Base-by-base conservation (phyloP, 2,329 filamentous ascomycete species). In the Acephala macrosclerotiorum region DNA sequence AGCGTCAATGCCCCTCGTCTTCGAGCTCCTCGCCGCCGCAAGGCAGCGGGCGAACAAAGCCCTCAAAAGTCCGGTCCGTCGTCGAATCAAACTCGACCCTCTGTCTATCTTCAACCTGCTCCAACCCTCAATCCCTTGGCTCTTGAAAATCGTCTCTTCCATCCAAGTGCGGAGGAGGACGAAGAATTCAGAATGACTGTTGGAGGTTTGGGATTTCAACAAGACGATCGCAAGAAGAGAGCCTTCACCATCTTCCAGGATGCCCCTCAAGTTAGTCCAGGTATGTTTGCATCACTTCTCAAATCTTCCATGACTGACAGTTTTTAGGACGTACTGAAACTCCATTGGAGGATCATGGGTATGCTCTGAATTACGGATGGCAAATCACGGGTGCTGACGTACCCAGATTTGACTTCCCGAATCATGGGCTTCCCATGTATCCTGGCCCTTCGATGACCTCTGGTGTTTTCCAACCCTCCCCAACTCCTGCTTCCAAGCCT, bases 171-270 rank as follows among this genome's bases (percentile, higher is more conserved):
- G 14, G 75, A 77, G 8, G 75, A 77, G 58, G 66, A 74, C 20
- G 75, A 76, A 60, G 75, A 77, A 51, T 75, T 76, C 63, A 66
- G 68, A 65, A 53, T 76, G 62, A 75, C 73, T 2, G 36, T 74
- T 35, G 73, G 71, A 20, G 68, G 68, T 20, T 69, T 72, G 63
- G 65, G 49, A 14, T 16, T 53, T 47, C 29, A 49, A 26, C 55
- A 57, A 9, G 55, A 57, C 29, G 49, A 38, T 1, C 29, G 64
- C 9, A 74, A 75, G 64, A 76, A 77, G 59, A 69, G 71, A 33
- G 47, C 49, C 22, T 74, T 76, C 33, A 67, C 35, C 18, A 65
- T 77, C 16, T 77, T 75, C 64, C 70, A 74, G 61, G 75, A 77
- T 60, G 66, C 47, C 16, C 65, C 70, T 18, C 72, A 73, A 40